Conservation (phyloP, 2,329 filamentous ascomycete genomes). For the Pseudogymnoascus sp. region DNA sequence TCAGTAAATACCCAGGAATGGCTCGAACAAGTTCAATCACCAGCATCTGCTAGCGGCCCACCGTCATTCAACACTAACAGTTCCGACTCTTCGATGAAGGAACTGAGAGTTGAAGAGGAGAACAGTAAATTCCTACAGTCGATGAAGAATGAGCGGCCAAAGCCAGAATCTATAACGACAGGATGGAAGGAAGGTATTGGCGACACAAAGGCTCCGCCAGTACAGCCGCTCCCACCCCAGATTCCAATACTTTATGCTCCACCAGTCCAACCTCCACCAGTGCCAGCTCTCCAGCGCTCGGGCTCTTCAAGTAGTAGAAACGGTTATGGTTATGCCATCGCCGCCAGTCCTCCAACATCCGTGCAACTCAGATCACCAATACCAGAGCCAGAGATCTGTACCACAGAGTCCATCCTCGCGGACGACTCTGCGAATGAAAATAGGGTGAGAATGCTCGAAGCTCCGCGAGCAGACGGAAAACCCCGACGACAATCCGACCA, state of each 20-base stretch:
- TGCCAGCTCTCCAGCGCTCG: neutral
- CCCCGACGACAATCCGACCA: neutral
- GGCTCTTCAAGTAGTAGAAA: neutral
- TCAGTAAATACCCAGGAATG: slow-evolving; percentile 19
- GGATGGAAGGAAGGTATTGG: slow-evolving; percentile 1
- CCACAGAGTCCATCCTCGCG: slow-evolving; percentile 8
- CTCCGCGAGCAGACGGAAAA: neutral
- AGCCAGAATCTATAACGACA: slow-evolving; percentile 15
- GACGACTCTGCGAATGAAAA: slow-evolving; percentile 2
- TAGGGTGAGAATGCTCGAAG: neutral
- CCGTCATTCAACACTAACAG: slow-evolving; percentile 19
- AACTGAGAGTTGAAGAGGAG: slow-evolving; percentile 22
- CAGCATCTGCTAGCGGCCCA: slow-evolving; percentile 12
- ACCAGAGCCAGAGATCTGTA: slow-evolving; percentile 9
- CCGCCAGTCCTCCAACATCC: neutral
- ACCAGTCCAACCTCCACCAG: neutral
- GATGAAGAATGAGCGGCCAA: slow-evolving; percentile 22
- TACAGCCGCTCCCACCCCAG: neutral
- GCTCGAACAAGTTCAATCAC: slow-evolving; percentile 17
- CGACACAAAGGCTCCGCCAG: neutral
- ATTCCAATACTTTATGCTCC: neutral
- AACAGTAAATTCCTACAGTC: slow-evolving; percentile 26
- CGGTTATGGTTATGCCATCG: neutral
- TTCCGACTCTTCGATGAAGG: slow-evolving; percentile 17
- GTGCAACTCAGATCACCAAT: slow-evolving; percentile 3